Conservation (phyloP, 2,329 filamentous ascomycete genomes). For the Fusarium sp. region DNA sequence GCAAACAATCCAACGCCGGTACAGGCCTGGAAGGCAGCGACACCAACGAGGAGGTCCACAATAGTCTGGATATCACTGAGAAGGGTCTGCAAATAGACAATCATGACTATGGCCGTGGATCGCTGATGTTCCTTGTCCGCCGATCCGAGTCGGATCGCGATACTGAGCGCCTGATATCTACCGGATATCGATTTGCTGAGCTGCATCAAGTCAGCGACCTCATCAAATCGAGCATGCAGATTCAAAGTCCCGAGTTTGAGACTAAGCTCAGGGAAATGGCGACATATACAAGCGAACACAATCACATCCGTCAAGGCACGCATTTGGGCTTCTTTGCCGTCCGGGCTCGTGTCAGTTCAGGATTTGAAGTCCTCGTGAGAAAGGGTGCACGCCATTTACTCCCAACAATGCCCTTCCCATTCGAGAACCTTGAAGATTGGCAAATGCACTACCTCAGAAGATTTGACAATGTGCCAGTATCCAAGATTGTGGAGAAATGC, state of each 20-base stretch:
- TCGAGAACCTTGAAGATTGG: conserved; percentile 65
- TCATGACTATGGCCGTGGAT: conserved; percentile 73
- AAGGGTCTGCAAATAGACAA: conserved; percentile 52
- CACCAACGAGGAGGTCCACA: conserved; percentile 34
- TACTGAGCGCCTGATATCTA: conserved; percentile 72
- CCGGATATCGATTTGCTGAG: conserved; percentile 83
- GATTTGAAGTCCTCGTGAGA: conserved; percentile 74
- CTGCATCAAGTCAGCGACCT: conserved; percentile 75
- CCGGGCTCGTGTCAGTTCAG: conserved; percentile 63
- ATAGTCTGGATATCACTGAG: conserved; percentile 55
- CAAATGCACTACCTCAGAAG: conserved; percentile 67
- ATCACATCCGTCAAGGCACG: conserved; percentile 64
- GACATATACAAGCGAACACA: conserved; percentile 63
- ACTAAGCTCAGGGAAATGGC: conserved; percentile 74
- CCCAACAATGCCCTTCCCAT: conserved; percentile 67
- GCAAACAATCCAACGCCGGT: conserved; percentile 34
- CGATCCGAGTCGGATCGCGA: conserved; percentile 69
- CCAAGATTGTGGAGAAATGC: conserved; percentile 49
- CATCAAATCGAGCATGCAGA: conserved; percentile 80
- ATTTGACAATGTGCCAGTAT: conserved; percentile 60
- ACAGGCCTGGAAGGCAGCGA: conserved; percentile 21
- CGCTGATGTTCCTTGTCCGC: conserved; percentile 83
- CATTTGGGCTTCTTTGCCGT: conserved; percentile 71
- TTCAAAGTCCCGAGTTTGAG: conserved; percentile 72
- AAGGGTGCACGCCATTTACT: conserved; percentile 69